Percentiles rank a stretch among this genome's conserved stretches.
phyloP scores from a whole-genome alignment of 352 stramenopile genomes.

The Thraustotheca clavata region DNA sequence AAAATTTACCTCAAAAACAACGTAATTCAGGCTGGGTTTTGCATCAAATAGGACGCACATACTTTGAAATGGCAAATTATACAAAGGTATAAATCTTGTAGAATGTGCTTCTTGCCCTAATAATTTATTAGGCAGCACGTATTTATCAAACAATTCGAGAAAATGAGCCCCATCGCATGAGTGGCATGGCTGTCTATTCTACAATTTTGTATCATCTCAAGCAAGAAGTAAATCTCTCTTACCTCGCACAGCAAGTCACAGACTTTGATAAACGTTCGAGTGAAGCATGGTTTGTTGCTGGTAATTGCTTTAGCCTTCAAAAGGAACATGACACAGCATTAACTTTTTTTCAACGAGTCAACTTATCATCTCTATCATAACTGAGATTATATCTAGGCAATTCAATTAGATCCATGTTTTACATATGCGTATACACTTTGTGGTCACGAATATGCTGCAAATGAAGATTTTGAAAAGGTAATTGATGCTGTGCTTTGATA shows the following conservation, averaged over 20 bases:
- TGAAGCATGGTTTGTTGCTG: slow-evolving; percentile 94
- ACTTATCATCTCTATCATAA: not conserved
- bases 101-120: not conserved
- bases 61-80: slow-evolving; percentile 96
- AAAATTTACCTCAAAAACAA: slow-evolving; percentile 75
- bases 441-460: slow-evolving; percentile 96
- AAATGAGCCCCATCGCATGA: slow-evolving; percentile 88
- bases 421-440: slow-evolving; percentile 97
- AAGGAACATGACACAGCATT: slow-evolving; percentile 97
- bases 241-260: slow-evolving; percentile 90
- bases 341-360: slow-evolving; percentile 90
- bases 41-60: slow-evolving; percentile 89
- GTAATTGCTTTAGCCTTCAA: slow-evolving; percentile 97
- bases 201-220: slow-evolving; percentile 97
- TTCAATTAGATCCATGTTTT: slow-evolving; percentile 92
- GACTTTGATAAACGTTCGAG: slow-evolving; percentile 91
- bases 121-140: slow-evolving; percentile 52
- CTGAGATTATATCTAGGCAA: slow-evolving; percentile 34
- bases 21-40: slow-evolving; percentile 90
- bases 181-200: slow-evolving; percentile 91
- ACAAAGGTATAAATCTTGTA: slow-evolving; percentile 28
- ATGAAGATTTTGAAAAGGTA: slow-evolving; percentile 96
- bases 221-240: slow-evolving; percentile 95
- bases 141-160: slow-evolving; percentile 86
- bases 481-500: not conserved